Base-by-base conservation (phyloP, 441 rosid species). In the Mallotus repandus region DNA sequence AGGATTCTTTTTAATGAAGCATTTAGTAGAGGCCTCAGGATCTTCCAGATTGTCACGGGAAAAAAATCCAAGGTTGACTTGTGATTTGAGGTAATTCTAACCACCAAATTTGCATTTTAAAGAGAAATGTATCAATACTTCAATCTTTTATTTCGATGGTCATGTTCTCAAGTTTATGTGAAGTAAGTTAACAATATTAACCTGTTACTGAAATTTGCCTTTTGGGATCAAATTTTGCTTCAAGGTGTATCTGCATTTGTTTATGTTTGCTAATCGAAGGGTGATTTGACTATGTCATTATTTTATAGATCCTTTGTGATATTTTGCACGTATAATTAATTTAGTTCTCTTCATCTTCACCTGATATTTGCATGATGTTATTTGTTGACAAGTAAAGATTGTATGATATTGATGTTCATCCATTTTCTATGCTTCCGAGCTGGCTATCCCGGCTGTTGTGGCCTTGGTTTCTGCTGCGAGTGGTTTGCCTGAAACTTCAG, bases 1-100 rank as follows among this genome's bases (percentile, higher is more conserved):
- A 86, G 96, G 88, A 89, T 94, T 76, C 79, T 94, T 66, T 94
- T 93, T 76, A 93, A 93, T 72, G 97, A 93, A 71, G 97, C 97
- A 56, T 93, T 93, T 63, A 91, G 94, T 81, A 85, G 93, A 74
- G 98, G 97, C 38, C 98, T 94, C 59, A 86, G 97, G n/a, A 90
- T 94, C 77, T 87, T 86, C 82, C 97, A 94, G 89, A 87, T 94
- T 74, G 80, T 94, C 69, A 87, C 89, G 0, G 93, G 97, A 32
- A 94, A 94, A 77, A 86, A 86, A 71, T 79, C 93, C 16, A 78
- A 76, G 78, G 86, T 76, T 46, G 85, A 85, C 69, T 72, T 54
- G 66, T 83, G 81, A 84, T 71, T 71, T 72, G 64, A 82, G 89
- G 89, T 86, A 84, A 73, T 59, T 71, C 16, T 43, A 29, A 11